These are phyloP conservation scores for Naganishia sp. DNA, from an alignment of 1,284 basidiomycete species.

Conservation along the genomic window DNA sequence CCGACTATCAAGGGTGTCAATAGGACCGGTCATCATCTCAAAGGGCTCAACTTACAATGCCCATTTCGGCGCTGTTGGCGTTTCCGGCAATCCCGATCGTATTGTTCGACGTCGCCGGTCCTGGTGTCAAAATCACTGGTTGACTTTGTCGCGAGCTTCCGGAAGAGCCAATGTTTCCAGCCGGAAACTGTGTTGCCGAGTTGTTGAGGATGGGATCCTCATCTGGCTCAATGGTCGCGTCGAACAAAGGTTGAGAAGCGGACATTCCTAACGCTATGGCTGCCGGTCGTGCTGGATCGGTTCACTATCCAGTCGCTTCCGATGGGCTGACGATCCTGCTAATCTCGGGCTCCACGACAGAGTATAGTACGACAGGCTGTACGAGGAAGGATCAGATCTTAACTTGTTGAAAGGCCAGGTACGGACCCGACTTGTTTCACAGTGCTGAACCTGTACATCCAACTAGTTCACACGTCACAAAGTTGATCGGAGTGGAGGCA, in stretches of 20 bases:
- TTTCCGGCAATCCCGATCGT: conserved; percentile 44
- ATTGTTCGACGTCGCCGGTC: conserved; percentile 36
- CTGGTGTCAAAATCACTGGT: conserved; percentile 50
- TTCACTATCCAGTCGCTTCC: too few species aligned
- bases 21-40: neutral
- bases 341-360: too few species aligned
- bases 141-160: conserved; percentile 30
- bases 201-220: conserved; percentile 39
- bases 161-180: conserved; percentile 48
- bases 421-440: too few species aligned
- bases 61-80: conserved; percentile 34
- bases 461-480: too few species aligned
- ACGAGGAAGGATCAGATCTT: too few species aligned
- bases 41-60: conserved; percentile 46
- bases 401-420: too few species aligned
- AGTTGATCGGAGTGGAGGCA: too few species aligned
- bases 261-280: conserved; percentile 35
- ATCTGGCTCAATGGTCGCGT: conserved; percentile 55
- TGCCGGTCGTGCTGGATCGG: too few species aligned
- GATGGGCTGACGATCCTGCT: too few species aligned
- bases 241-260: conserved; percentile 46
- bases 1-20: conserved; percentile 39
- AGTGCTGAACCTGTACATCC: too few species aligned
- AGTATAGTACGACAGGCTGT: too few species aligned
- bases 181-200: conserved; percentile 34